Percentiles rank a stretch among this genome's conserved stretches.
Evolutionary conservation across 495 filamentous ascomycete species (phyloP).

Genomic region (Podospora conica): DNA sequence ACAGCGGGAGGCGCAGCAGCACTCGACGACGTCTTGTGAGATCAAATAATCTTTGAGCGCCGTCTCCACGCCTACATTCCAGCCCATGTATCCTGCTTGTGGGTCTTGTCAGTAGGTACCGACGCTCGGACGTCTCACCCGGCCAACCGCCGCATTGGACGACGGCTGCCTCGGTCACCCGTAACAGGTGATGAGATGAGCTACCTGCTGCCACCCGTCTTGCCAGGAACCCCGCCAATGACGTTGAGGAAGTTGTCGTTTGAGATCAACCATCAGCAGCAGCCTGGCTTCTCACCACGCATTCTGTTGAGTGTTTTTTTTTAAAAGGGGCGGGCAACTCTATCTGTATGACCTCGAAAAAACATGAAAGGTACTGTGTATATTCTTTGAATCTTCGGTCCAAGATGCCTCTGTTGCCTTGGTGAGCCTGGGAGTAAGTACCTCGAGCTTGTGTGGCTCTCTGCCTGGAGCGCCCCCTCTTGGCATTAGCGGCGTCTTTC

Average conservation of each 20-base stretch:
- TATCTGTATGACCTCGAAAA: too few species aligned
- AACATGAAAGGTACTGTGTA: too few species aligned
- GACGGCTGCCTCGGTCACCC: neutral
- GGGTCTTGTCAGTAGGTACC: neutral
- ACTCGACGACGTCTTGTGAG: neutral
- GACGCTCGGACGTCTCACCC: neutral
- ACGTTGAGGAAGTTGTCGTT: neutral
- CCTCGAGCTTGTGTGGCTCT: neutral
- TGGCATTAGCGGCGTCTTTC: neutral
- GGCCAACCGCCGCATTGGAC: neutral
- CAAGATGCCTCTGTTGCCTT: too few species aligned
- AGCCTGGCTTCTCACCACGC: too few species aligned
- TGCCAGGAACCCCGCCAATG: neutral
- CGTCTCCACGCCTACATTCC: neutral
- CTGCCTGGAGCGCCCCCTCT: neutral
- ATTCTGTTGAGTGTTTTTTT: too few species aligned
- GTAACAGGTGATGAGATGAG: neutral
- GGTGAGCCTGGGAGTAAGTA: too few species aligned
- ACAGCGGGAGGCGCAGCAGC: neutral
- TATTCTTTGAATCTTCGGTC: too few species aligned
- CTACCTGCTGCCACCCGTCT: neutral
- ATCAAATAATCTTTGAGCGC: too few species aligned
- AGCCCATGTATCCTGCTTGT: neutral
- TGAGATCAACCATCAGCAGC: neutral
- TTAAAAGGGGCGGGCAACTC: too few species aligned